Evolutionary conservation across 345 rosid species (phyloP), one percentile per base, ranked within the genome.

Genomic region (Euphorbia pulcherrima): DNA sequence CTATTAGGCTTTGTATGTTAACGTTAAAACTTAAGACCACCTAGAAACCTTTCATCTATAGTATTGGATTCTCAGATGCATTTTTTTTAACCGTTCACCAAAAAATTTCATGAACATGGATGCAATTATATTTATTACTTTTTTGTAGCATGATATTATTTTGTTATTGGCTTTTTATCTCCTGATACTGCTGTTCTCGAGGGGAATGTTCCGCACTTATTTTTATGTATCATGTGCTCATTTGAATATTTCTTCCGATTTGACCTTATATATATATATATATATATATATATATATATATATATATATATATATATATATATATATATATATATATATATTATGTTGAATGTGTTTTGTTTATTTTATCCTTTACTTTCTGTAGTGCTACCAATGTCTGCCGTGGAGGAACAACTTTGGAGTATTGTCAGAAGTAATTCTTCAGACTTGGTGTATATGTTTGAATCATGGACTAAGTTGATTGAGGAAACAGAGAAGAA

Each of bases 321-420:
- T 46, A 4, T 33, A 16, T 24, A 56, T 40, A 21, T 46, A 4
- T 33, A 16, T 24, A 56, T 40, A 21, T 46, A 4, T 33, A 16
- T 24, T 23, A 7, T 30, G 67, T 67, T 71, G 20, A 24, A 44
- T 20, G 13, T 29, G 57, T 67, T 65, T 33, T 16, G 7, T 28
- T 62, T 17, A 3, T 8, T 35, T 63, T 26, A 0, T 33, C 20
- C 51, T 54, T 39, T 72, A 30, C 20, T 48, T 59, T 48, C 17
- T 76, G 52, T 64, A 84, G 85, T 48, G 56, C 82, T 85, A 55
- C 76, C 78, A 54, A 79, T 80, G 75, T 88, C 99, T 55, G 84
- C 73, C 0, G 99, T 91, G 80, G 99, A 94, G 77, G 97, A 89
- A 39, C 87, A 92, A 8, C 62, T 91, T n/a, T 94, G 99, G 99